These are phyloP conservation scores for Ananas comosus DNA, from an alignment of 176 grass and related monocot genomes.

Conservation along the genomic window DNA sequence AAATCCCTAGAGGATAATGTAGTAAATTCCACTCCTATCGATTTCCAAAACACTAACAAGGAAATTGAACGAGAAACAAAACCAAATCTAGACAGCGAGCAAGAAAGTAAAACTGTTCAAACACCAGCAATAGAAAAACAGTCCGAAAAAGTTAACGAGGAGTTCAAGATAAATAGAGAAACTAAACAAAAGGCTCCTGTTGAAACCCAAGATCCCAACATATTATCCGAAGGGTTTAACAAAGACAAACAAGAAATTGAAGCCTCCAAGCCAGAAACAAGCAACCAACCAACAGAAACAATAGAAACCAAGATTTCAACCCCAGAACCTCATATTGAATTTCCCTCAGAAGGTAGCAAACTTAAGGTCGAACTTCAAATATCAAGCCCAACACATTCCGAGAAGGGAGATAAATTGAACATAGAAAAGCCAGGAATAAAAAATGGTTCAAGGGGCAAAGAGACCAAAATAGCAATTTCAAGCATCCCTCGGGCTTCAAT, in stretches of 20 bases:
- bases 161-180: background rate
- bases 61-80: background rate
- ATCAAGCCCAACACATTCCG: conserved; percentile 1
- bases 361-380: conserved; percentile 14
- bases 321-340: background rate
- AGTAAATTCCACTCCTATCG: background rate
- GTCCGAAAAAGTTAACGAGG: background rate
- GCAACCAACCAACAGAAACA: background rate
- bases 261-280: background rate
- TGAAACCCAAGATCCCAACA: background rate
- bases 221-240: background rate
- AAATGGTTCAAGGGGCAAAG: conserved; percentile 9
- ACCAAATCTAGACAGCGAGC: background rate
- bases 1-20: background rate
- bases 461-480: conserved; percentile 44
- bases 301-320: background rate
- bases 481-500: conserved; percentile 30
- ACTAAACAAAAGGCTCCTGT: background rate
- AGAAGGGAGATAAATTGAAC: background rate
- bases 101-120: background rate
- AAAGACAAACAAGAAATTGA: background rate
- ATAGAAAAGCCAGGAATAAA: background rate
- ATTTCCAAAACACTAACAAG: background rate
- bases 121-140: background rate
- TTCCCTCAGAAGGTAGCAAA: background rate